Percentiles rank a stretch among this genome's conserved stretches.
Conservation (phyloP, 805 yeast species). For the Metschnikowia colocasiae region DNA sequence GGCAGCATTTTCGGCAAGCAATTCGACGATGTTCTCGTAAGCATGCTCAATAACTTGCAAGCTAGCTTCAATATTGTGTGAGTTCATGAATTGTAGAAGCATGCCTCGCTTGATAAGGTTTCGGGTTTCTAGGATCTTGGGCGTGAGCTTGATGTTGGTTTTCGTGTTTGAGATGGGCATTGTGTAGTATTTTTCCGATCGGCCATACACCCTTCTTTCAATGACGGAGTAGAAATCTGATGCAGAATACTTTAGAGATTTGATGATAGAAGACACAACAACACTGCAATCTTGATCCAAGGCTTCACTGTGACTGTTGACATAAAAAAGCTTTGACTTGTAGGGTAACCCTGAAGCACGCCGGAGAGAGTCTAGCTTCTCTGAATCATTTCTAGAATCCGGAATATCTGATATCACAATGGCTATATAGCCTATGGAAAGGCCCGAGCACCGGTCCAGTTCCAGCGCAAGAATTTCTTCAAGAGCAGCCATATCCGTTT, state of each 20-base stretch:
- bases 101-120: conserved; percentile 36
- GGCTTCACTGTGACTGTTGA: conserved; percentile 5
- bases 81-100: conserved; percentile 29
- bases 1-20: conserved; percentile 19
- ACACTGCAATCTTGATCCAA: conserved; percentile 30
- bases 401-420: conserved; percentile 20
- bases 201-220: conserved; percentile 31
- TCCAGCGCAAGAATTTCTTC: conserved; percentile 15
- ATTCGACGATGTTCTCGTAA: conserved; percentile 29
- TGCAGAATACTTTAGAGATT: conserved; percentile 28
- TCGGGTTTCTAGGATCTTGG: conserved; percentile 36
- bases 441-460: conserved; percentile 1
- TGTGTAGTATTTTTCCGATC: conserved; percentile 36
- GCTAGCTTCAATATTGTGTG: conserved; percentile 32
- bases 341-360: conserved; percentile 29
- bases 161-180: conserved; percentile 26
- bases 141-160: conserved; percentile 31
- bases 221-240: conserved; percentile 32
- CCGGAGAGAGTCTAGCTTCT: conserved; percentile 24
- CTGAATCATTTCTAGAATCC: conserved; percentile 18
- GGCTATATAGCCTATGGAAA: conserved; percentile 21
- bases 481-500: conserved; percentile 10
- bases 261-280: conserved; percentile 28
- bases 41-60: conserved; percentile 30
- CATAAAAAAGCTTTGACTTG: conserved; percentile 28